Conservation (phyloP, 78 protist species). For the Chrysochromulina tobinii region DNA sequence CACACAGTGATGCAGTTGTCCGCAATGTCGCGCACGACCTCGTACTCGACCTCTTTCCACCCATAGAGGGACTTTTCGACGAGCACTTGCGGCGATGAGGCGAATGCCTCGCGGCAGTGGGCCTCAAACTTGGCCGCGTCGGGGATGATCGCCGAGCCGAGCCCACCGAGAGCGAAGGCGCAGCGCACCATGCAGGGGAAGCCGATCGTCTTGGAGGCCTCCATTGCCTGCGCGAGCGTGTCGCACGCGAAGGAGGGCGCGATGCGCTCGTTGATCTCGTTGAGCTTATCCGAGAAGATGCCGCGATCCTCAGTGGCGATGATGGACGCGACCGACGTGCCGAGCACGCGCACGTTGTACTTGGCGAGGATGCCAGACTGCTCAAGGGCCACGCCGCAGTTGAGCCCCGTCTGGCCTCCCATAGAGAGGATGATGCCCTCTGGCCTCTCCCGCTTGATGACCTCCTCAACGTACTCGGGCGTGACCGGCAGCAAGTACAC, state of each 20-base stretch:
- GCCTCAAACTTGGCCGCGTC: neutral
- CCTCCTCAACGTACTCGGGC: slow-evolving; percentile 75
- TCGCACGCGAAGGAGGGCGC: slow-evolving; percentile 75
- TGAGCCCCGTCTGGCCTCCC: slow-evolving; percentile 98
- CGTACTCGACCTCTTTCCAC: slow-evolving; percentile 99
- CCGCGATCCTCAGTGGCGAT: slow-evolving; percentile 94
- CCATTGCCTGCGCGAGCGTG: slow-evolving; percentile 66
- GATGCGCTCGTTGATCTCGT: slow-evolving; percentile 79
- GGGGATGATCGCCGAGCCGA: slow-evolving; percentile 73
- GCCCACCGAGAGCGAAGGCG: slow-evolving; percentile 96
- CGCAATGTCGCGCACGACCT: slow-evolving; percentile 93
- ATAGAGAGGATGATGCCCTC: slow-evolving; percentile 91
- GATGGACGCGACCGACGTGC: slow-evolving; percentile 83
- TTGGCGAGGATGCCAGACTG: slow-evolving; percentile 50
- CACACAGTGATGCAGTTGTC: slow-evolving; percentile 98
- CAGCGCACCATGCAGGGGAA: slow-evolving; percentile 84
- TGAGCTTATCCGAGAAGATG: slow-evolving; percentile 78
- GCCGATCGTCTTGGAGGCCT: slow-evolving; percentile 70
- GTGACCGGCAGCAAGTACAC: slow-evolving; percentile 95
- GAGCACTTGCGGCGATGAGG: slow-evolving; percentile 75
- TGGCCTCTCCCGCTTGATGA: slow-evolving; percentile 89
- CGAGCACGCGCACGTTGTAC: slow-evolving; percentile 83
- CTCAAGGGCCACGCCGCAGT: slow-evolving; percentile 90
- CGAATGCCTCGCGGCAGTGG: too few species aligned
- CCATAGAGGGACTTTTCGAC: slow-evolving; percentile 92